These are phyloP conservation scores for Thraustotheca clavata DNA, from an alignment of 352 stramenopile genomes.

Conservation along the genomic window DNA sequence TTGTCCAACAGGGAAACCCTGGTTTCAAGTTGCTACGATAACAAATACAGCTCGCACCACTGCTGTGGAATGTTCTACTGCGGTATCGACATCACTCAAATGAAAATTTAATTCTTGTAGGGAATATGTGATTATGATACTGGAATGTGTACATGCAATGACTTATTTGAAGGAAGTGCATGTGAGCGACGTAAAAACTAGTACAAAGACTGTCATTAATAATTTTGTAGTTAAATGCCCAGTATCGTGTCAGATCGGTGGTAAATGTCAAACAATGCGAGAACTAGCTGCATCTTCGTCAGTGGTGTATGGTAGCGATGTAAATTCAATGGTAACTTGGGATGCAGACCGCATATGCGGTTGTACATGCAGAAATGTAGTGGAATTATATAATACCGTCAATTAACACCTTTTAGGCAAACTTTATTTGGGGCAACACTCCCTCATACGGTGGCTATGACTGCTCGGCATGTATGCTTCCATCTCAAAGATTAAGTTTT, in stretches of 20 bases:
- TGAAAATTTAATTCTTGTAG: slow-evolving; percentile 23
- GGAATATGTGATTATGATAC: slow-evolving; percentile 40
- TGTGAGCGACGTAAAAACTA: slow-evolving; percentile 49
- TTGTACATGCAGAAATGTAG: slow-evolving; percentile 77
- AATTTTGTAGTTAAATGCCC: slow-evolving; percentile 11
- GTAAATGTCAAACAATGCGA: slow-evolving; percentile 35
- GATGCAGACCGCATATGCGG: slow-evolving; percentile 79
- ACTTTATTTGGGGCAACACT: slow-evolving; percentile 24
- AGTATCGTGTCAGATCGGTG: slow-evolving; percentile 16
- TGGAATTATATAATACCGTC: slow-evolving; percentile 26
- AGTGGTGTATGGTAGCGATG: slow-evolving; percentile 63
- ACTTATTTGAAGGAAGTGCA: slow-evolving; percentile 53
- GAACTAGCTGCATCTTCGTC: slow-evolving; percentile 43
- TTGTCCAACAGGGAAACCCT: slow-evolving; percentile 48
- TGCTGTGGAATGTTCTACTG: slow-evolving; percentile 59
- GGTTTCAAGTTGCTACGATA: slow-evolving; percentile 47
- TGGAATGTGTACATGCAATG: slow-evolving; percentile 46
- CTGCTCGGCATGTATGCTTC: slow-evolving; percentile 49
- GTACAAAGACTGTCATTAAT: background rate
- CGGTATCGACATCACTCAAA: slow-evolving; percentile 27
- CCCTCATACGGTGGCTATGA: slow-evolving; percentile 64
- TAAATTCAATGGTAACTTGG: slow-evolving; percentile 73
- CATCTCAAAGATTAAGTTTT: slow-evolving; percentile 10
- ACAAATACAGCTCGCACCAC: slow-evolving; percentile 48
- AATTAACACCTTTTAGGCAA: background rate